These are phyloP conservation scores for Trichoderma virens DNA, from an alignment of 495 filamentous ascomycete genomes.

Conservation along the genomic window DNA sequence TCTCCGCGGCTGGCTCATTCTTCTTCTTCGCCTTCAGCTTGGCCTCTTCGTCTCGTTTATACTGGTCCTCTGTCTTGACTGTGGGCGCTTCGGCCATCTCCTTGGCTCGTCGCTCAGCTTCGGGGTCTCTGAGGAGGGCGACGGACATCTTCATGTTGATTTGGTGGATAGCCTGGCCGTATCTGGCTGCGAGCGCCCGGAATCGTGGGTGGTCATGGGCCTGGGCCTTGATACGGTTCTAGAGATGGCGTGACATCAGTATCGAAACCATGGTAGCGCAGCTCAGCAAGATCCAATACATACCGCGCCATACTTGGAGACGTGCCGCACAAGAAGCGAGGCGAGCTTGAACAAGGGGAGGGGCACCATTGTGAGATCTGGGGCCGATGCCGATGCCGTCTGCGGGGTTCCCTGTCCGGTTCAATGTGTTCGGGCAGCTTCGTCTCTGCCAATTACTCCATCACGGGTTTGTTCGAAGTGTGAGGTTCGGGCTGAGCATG, in stretches of 20 bases:
- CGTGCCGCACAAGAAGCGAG: constrained; percentile 40
- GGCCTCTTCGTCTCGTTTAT: constrained; percentile 52
- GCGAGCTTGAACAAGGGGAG: constrained; percentile 42
- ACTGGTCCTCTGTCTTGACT: constrained; percentile 70
- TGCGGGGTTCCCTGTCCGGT: constrained; percentile 3
- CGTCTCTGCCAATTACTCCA: background rate
- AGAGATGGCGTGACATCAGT: constrained; percentile 8
- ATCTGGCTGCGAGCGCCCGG: constrained; percentile 61
- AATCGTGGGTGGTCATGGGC: constrained; percentile 92
- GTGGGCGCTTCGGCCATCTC: constrained; percentile 67
- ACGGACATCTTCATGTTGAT: constrained; percentile 90
- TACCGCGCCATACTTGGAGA: constrained; percentile 57
- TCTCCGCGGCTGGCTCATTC: constrained; percentile 19
- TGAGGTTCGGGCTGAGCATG: background rate
- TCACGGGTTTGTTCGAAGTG: background rate
- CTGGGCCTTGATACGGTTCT: constrained; percentile 93
- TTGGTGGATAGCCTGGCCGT: constrained; percentile 74
- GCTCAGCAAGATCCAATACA: constrained; percentile 14
- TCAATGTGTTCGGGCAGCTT: background rate
- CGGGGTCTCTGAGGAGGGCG: constrained; percentile 72
- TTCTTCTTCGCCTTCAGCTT: constrained; percentile 52
- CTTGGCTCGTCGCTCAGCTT: constrained; percentile 48
- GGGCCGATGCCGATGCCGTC: background rate
- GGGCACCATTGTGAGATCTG: constrained; percentile 35
- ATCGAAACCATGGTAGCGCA: constrained; percentile 12